phyloP scores from a whole-genome alignment of 768 basidiomycete genomes.

The Coprinopsis strossmayeri region DNA sequence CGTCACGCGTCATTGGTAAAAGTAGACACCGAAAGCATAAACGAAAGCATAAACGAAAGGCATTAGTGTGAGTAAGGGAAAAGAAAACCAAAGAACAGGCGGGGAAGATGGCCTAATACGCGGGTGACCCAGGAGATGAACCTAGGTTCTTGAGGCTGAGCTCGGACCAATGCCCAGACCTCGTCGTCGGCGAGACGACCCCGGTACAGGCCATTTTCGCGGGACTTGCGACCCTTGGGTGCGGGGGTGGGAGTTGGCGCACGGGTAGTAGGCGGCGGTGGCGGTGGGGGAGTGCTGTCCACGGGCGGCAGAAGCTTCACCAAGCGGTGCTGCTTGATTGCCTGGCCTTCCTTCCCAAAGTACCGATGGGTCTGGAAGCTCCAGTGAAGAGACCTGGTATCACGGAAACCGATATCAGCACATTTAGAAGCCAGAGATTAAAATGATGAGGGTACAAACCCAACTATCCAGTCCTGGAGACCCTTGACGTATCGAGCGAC shows the following conservation, averaged over 20 bases:
- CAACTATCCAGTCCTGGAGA: slow-evolving; percentile 68
- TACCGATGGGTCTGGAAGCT: slow-evolving; percentile 65
- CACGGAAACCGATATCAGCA: background rate
- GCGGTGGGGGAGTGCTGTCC: slow-evolving; percentile 5
- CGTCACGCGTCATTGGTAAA: background rate
- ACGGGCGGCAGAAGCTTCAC: slow-evolving; percentile 42
- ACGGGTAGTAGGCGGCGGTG: background rate
- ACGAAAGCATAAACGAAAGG: slow-evolving; percentile 2
- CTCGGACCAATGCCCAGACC: background rate
- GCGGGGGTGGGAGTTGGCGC: background rate
- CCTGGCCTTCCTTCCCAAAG: slow-evolving; percentile 51
- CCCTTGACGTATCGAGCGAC: slow-evolving; percentile 54
- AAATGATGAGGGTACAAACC: slow-evolving; percentile 26
- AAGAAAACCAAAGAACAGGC: background rate
- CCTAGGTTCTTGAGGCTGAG: background rate
- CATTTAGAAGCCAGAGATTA: background rate
- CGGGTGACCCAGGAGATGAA: background rate
- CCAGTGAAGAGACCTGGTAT: slow-evolving; percentile 53
- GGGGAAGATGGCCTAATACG: background rate
- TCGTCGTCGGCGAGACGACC: background rate
- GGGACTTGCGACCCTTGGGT: background rate
- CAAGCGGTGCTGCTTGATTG: slow-evolving; percentile 47
- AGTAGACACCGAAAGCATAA: too few species aligned
- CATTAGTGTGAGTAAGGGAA: slow-evolving; percentile 5
- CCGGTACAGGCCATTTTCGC: background rate